Evolutionary conservation across 192 early-diverging fungal genomes (phyloP).

Genomic region (Kickxella alabastrina): DNA sequence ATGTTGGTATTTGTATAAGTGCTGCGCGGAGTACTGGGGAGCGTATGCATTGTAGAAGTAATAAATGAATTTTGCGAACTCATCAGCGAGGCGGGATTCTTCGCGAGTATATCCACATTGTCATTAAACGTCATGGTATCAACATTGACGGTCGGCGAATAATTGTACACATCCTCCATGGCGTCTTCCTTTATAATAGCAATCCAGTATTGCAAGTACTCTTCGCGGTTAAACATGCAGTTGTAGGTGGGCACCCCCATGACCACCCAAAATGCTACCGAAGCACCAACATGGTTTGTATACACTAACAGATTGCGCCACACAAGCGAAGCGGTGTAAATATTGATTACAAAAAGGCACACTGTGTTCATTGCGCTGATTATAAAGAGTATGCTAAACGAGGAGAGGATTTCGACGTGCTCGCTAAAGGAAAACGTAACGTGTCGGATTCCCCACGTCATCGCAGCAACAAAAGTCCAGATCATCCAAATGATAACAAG

Average conservation of each 20-base stretch:
- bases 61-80: no score
- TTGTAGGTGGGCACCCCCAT: constrained; percentile 42
- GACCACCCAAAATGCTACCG: constrained; percentile 28
- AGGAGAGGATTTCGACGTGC: constrained; percentile 9
- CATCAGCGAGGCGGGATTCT: no score
- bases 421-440: constrained; percentile 46
- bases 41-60: no score
- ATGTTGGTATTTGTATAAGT: no score
- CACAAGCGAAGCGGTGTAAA: constrained; percentile 29
- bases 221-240: constrained; percentile 31
- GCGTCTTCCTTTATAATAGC: constrained; percentile 32
- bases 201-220: constrained; percentile 43
- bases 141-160: no score
- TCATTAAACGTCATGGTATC: no score
- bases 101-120: no score
- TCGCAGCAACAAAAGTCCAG: constrained; percentile 18
- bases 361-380: constrained; percentile 31
- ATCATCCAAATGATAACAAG: constrained; percentile 25
- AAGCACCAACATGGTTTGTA: constrained; percentile 32
- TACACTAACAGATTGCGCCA: constrained; percentile 40
- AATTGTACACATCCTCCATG: constrained; percentile 28
- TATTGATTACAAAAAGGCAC: constrained; percentile 13
- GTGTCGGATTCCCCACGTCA: constrained; percentile 39
- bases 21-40: no score
- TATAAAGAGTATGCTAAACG: constrained; percentile 16